These are phyloP conservation scores for Collybiopsis luxurians DNA, from an alignment of 768 basidiomycete genomes.

Conservation along the genomic window DNA sequence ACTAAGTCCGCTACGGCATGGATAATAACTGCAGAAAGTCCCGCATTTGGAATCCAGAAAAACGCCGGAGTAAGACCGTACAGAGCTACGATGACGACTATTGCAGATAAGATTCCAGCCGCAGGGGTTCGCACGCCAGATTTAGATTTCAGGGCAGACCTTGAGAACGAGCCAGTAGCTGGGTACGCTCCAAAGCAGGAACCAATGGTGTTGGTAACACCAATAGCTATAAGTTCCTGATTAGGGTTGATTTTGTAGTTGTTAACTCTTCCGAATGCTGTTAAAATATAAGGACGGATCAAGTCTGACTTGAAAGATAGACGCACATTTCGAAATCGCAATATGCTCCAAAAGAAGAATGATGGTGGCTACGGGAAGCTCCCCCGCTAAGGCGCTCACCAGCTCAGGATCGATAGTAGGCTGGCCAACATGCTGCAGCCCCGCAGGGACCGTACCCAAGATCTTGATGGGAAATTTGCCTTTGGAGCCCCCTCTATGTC, in stretches of 20 bases:
- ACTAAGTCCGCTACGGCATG: constrained; percentile 90
- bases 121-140: constrained; percentile 96
- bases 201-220: constrained; percentile 92
- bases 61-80: constrained; percentile 94
- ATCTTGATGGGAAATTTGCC: constrained; percentile 85
- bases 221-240: constrained; percentile 95
- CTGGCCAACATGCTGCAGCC: constrained; percentile 60
- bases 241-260: constrained; percentile 93
- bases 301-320: not conserved
- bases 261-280: constrained; percentile 93
- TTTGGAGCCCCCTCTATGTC: constrained; percentile 49
- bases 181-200: constrained; percentile 92
- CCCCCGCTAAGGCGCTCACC: constrained; percentile 63
- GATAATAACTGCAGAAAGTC: constrained; percentile 91
- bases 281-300: not conserved
- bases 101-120: constrained; percentile 79
- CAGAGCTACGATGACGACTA: constrained; percentile 89
- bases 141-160: constrained; percentile 94
- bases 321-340: constrained; percentile 89
- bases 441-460: constrained; percentile 79
- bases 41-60: constrained; percentile 83
- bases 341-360: constrained; percentile 94
- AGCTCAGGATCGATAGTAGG: constrained; percentile 42
- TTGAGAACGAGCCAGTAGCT: constrained; percentile 97
- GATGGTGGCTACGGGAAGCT: constrained; percentile 84